Conservation (phyloP, 73 alveolate genomes). For the Uronychia setigera region DNA sequence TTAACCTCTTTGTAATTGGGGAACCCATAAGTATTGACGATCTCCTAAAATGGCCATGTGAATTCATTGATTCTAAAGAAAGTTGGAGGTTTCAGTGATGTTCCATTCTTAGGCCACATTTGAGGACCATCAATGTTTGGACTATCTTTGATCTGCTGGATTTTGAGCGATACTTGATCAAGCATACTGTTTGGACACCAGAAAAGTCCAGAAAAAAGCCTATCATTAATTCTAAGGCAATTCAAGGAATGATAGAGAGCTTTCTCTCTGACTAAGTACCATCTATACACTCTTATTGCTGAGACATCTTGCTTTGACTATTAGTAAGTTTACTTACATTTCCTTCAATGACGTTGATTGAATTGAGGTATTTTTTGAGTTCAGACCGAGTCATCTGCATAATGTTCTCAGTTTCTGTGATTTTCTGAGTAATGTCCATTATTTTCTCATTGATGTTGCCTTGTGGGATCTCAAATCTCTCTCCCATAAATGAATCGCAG, state of each 20-base stretch:
- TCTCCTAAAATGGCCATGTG: conserved; percentile 85
- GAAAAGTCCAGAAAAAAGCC: conserved; percentile 54
- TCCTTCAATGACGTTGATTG: conserved; percentile 20
- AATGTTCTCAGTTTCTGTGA: conserved; percentile 38
- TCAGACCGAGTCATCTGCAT: conserved; percentile 28
- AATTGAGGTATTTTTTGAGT: conserved; percentile 28
- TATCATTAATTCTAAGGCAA: conserved; percentile 9
- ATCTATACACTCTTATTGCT: conserved; percentile 36
- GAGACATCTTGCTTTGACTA: neutral
- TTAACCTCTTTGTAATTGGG: conserved; percentile 94
- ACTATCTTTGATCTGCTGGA: neutral
- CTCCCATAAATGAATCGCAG: conserved; percentile 80
- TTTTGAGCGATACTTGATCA: neutral
- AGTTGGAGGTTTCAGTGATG: conserved; percentile 74
- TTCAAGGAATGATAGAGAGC: conserved; percentile 35
- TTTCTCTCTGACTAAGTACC: conserved; percentile 57
- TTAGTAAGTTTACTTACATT: neutral
- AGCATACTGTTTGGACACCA: conserved; percentile 59
- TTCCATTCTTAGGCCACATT: neutral
- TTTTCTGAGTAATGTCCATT: conserved; percentile 12
- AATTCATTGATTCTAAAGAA: conserved; percentile 86
- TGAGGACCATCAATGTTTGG: conserved; percentile 14
- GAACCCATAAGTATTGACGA: conserved; percentile 94
- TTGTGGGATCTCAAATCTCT: conserved; percentile 73
- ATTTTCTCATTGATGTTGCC: conserved; percentile 14